Evolutionary conservation across 345 rosid genomes (phyloP), one percentile per base, ranked within the genome.

Genomic region (Hypericum perforatum): DNA sequence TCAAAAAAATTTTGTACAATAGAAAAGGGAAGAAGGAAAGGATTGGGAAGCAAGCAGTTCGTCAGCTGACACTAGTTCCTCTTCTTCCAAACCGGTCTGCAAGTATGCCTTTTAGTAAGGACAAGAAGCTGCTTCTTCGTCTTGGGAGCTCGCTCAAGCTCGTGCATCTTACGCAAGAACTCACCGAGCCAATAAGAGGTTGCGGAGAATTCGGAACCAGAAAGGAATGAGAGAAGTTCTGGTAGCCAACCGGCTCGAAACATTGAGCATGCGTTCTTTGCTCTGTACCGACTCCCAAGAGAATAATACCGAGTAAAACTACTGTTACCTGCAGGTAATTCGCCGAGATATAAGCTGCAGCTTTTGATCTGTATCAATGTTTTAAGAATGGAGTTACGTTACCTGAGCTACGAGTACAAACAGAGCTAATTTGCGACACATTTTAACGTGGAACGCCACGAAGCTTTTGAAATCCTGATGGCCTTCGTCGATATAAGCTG

Each of bases 351-450:
- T 47, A 16, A 53, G 46, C 11, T 8, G 5, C n/a, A 11, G n/a
- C 36, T 42, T 41, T 2, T 41, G 13, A 40, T 14, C 41, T 15
- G n/a, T 5, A 42, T 42, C 16, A 38, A 5, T 43, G 11, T 22
- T 14, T n/a, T 43, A 22, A 42, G 37, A 12, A 47, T 38, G 57
- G 37, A n/a, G n/a, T 9, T 5, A 8, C 36, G 7, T 61, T 58
- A 77, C 87, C 84, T 81, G 87, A 4, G 71, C 73, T 37, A 60
- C 63, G 50, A 64, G 50, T 41, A 66, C 57, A 58, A 68, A 1
- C 2, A 74, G 10, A 6, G 65, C 6, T 14, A 78, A 58, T 40
- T 64, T 36, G 22, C 69, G 71, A 44, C 72, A 69, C 65, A 71
- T 60, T 52, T 60, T 59, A 3, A 71, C 36, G 7, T 81, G 69